Conservation (phyloP, 495 filamentous ascomycete species). For the Clohesyomyces aquaticus region DNA sequence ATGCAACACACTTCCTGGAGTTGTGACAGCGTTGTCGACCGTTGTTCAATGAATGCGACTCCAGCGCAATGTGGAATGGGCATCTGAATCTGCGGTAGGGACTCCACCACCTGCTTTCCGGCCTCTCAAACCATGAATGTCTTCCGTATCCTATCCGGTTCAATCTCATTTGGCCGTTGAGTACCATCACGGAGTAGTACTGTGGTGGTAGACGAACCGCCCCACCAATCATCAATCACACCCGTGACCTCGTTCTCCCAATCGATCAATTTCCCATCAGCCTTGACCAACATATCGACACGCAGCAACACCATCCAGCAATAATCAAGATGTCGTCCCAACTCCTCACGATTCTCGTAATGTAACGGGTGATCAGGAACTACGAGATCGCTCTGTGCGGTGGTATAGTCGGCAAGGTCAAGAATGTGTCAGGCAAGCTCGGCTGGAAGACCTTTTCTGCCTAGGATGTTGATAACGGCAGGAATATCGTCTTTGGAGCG, state of each 20-base stretch:
- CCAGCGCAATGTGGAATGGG: too few relatives aligned
- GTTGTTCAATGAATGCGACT: too few relatives aligned
- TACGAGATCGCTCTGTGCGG: background rate
- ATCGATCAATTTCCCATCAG: conserved; percentile 7
- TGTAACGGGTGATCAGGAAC: conserved; percentile 18
- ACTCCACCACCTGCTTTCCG: too few relatives aligned
- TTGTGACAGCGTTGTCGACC: too few relatives aligned
- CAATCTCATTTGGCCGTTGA: too few relatives aligned
- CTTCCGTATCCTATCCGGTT: too few relatives aligned
- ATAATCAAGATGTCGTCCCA: conserved; percentile 16
- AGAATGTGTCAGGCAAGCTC: conserved; percentile 17
- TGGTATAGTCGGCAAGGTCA: conserved; percentile 11
- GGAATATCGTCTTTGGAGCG: conserved; percentile 8
- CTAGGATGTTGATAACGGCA: conserved; percentile 7
- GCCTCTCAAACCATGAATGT: too few relatives aligned
- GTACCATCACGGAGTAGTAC: too few relatives aligned
- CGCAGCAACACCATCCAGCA: conserved; percentile 16
- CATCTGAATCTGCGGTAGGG: too few relatives aligned
- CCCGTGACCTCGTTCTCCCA: conserved; percentile 25
- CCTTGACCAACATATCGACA: conserved; percentile 20
- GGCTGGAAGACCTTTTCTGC: conserved; percentile 13
- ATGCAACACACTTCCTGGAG: too few relatives aligned
- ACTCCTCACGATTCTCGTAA: conserved; percentile 10
- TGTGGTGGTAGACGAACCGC: too few relatives aligned
- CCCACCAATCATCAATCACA: conserved; percentile 2